Percentiles rank a stretch among this genome's conserved stretches.
These are phyloP conservation scores for Talaromyces trachyspermus DNA, from an alignment of 495 filamentous ascomycete species.

Conservation along the genomic window DNA sequence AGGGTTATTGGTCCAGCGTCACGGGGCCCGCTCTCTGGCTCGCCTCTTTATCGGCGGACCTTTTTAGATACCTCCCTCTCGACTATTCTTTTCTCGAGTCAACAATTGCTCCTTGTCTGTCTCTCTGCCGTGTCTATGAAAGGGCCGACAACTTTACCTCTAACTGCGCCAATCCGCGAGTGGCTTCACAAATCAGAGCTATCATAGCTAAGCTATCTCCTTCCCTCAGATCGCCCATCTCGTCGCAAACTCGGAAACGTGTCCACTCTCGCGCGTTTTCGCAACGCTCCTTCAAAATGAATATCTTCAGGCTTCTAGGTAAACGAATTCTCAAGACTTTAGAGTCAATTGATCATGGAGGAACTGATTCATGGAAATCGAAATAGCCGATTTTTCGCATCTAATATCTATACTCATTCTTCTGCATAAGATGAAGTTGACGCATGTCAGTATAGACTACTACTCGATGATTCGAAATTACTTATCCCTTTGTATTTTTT, in stretches of 20 bases:
- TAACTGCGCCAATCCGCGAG: too few relatives aligned
- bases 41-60: not conserved
- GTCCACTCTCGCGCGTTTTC: not conserved
- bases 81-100: not conserved
- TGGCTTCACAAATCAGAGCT: too few relatives aligned
- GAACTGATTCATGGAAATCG: not conserved
- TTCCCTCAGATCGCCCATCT: too few relatives aligned
- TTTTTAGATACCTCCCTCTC: not conserved
- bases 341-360: too few relatives aligned
- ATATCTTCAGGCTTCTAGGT: constrained; percentile 85
- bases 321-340: too few relatives aligned
- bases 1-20: too few relatives aligned
- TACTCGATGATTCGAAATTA: not conserved
- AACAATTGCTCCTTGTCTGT: not conserved
- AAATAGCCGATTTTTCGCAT: constrained; percentile 85
- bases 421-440: constrained; percentile 87
- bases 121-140: not conserved
- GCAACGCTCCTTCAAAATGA: constrained; percentile 48
- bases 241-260: not conserved
- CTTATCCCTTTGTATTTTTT: constrained; percentile 9
- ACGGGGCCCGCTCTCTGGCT: too few relatives aligned
- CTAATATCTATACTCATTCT: constrained; percentile 90
- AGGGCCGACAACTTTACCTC: too few relatives aligned
- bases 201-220: too few relatives aligned
- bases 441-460: constrained; percentile 54